These are phyloP conservation scores for Boletellus ananiceps DNA, from an alignment of 768 basidiomycete species.

Conservation along the genomic window DNA sequence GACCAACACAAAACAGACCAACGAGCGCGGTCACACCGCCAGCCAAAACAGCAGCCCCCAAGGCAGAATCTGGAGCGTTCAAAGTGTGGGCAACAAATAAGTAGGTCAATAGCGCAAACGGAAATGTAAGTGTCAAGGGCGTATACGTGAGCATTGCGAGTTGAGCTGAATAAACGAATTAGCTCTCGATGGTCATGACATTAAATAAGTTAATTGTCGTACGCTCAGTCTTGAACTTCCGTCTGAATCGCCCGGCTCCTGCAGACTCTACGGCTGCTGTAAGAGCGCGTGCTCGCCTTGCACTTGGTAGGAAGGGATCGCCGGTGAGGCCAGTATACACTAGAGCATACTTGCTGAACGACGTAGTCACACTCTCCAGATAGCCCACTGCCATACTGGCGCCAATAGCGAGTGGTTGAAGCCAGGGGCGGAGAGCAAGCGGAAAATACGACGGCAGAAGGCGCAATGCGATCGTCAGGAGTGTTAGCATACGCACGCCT, in stretches of 20 bases:
- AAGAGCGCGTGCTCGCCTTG: conserved; percentile 51
- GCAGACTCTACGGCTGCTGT: conserved; percentile 52
- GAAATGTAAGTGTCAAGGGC: conserved; percentile 74
- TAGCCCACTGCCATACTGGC: conserved; percentile 39
- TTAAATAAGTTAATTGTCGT: conserved; percentile 20
- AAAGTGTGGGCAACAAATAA: conserved; percentile 85
- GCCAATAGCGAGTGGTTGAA: conserved; percentile 37
- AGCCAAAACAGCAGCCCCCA: conserved; percentile 70
- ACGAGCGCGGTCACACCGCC: conserved; percentile 79
- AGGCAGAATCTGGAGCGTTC: conserved; percentile 61
- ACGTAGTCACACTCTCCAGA: conserved; percentile 43
- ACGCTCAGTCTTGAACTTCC: conserved; percentile 58
- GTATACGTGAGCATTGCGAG: conserved; percentile 68
- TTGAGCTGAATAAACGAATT: conserved; percentile 38
- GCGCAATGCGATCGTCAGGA: conserved; percentile 48
- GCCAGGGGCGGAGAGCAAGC: conserved; percentile 38
- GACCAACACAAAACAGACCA: conserved; percentile 76
- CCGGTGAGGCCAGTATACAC: conserved; percentile 76
- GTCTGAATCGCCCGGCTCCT: conserved; percentile 36
- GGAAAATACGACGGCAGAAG: conserved; percentile 51
- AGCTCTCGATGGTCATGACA: background rate
- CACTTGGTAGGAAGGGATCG: conserved; percentile 59
- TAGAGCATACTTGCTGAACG: conserved; percentile 60
- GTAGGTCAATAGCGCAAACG: conserved; percentile 79
- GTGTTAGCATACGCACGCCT: conserved; percentile 52